phyloP scores from a whole-genome alignment of 2,329 filamentous ascomycete species.

The Didymella pomorum region DNA sequence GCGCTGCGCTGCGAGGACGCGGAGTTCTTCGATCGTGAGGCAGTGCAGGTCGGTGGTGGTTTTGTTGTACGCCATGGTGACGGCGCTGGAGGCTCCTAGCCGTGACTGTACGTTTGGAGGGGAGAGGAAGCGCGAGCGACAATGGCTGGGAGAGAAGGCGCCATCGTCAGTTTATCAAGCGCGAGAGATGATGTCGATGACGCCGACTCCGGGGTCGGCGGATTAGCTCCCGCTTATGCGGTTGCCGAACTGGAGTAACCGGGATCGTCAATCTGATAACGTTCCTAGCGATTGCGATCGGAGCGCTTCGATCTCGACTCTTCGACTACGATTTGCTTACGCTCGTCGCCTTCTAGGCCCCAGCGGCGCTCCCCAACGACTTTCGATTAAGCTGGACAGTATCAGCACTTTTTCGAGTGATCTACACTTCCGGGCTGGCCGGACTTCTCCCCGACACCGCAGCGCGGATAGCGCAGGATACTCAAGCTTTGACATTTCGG shows the following conservation, averaged over 20 bases:
- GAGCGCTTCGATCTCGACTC: neutral
- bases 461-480: slow-evolving; percentile 1
- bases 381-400: neutral
- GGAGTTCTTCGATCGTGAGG: slow-evolving; percentile 38
- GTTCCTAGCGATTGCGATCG: neutral
- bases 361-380: neutral
- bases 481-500: neutral
- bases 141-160: neutral
- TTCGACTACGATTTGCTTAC: neutral
- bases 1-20: slow-evolving; percentile 35
- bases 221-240: slow-evolving; percentile 16
- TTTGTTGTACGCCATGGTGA: slow-evolving; percentile 27
- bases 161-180: slow-evolving; percentile 17
- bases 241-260: slow-evolving; percentile 10
- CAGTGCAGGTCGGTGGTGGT: slow-evolving; percentile 36
- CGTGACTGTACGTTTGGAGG: neutral
- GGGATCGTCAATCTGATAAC: slow-evolving; percentile 14
- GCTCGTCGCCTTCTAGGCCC: neutral
- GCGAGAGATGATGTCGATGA: slow-evolving; percentile 16
- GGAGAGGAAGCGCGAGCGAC: neutral
- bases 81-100: neutral
- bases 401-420: neutral
- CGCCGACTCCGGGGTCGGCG: slow-evolving; percentile 19
- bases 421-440: neutral
- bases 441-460: slow-evolving; percentile 3